Percentiles rank a stretch among this genome's conserved stretches.
Conservation (phyloP, 75 land plant genomes). For the Chamaecyparis obtusa region DNA sequence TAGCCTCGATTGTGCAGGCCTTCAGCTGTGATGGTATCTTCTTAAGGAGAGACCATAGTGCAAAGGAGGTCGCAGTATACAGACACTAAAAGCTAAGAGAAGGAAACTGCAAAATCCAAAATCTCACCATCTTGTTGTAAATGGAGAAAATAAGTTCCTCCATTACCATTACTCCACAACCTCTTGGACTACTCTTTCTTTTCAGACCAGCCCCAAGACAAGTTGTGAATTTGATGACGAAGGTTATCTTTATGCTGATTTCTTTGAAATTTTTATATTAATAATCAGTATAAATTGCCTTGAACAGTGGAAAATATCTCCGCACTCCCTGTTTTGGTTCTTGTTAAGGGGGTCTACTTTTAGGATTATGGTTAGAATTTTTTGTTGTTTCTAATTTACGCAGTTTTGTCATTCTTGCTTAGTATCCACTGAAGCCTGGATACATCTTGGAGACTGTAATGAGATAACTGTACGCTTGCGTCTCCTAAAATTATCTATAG, state of each 20-base stretch:
- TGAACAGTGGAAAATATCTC: neutral
- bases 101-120: neutral
- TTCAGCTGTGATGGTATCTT: no score
- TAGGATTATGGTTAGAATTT: neutral
- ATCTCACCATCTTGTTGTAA: neutral
- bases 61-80: no score
- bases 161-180: neutral
- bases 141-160: neutral
- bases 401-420: neutral
- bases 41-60: no score
- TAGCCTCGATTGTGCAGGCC: no score
- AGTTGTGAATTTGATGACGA: neutral
- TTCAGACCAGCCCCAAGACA: neutral
- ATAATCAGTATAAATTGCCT: neutral
- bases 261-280: no score
- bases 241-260: no score
- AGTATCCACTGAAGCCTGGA: neutral
- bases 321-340: neutral
- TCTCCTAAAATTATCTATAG: neutral
- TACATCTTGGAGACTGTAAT: neutral
- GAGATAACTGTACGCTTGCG: neutral
- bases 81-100: no score
- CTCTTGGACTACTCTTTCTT: neutral
- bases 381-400: no score
- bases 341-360: neutral